Percentiles rank a stretch among this genome's conserved stretches.
Conservation (phyloP, 1,284 basidiomycete genomes). For the Hemileia vastatrix region DNA sequence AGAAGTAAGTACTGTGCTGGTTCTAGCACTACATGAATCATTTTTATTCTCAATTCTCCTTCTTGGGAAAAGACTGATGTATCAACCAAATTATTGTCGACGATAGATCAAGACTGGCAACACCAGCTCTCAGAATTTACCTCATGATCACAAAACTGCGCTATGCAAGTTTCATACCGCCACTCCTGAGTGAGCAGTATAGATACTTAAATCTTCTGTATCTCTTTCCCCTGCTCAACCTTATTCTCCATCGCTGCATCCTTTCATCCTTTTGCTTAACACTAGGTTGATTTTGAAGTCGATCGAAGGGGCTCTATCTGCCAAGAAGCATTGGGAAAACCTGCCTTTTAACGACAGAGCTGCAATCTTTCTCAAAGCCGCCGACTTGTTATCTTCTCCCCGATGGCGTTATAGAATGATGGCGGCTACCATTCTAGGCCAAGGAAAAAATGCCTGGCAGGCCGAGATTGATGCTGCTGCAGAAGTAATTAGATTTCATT, state of each 20-base stretch:
- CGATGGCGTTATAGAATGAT: slow-evolving; percentile 73
- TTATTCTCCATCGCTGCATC: neutral
- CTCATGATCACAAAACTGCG: slow-evolving; percentile 68
- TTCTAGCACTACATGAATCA: neutral
- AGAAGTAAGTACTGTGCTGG: slow-evolving; percentile 52
- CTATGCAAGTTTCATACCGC: slow-evolving; percentile 86
- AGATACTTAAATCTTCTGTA: neutral
- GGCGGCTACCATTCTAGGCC: slow-evolving; percentile 94
- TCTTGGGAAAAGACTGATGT: neutral
- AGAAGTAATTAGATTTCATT: slow-evolving; percentile 54
- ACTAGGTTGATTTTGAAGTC: slow-evolving; percentile 57
- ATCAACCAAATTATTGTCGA: too few species aligned
- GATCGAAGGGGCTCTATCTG: slow-evolving; percentile 77
- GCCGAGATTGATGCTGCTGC: slow-evolving; percentile 99
- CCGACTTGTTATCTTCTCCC: slow-evolving; percentile 22
- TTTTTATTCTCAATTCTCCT: neutral
- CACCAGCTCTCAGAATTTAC: slow-evolving; percentile 66
- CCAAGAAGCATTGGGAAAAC: slow-evolving; percentile 79
- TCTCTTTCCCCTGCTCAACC: too few species aligned
- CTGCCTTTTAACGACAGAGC: slow-evolving; percentile 94
- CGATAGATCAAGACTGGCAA: slow-evolving; percentile 71
- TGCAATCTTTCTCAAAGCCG: slow-evolving; percentile 82
- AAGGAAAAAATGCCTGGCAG: slow-evolving; percentile 99
- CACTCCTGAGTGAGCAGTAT: slow-evolving; percentile 52
- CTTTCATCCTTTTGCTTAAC: neutral